Conservation (phyloP, 495 filamentous ascomycete genomes). For the Hypoxylon intermedium region DNA sequence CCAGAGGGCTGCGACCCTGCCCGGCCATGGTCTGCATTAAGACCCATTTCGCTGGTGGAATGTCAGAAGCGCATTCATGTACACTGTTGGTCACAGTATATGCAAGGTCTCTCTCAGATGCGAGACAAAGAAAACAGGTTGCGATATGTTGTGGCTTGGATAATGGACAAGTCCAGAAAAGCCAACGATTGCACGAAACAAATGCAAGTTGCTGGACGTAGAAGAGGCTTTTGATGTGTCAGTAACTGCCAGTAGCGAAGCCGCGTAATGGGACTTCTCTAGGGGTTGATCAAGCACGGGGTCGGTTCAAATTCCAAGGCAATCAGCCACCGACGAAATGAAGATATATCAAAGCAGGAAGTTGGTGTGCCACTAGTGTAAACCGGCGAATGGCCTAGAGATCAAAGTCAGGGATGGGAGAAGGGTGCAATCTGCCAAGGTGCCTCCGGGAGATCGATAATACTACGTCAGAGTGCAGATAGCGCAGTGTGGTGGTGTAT, state of each 20-base stretch:
- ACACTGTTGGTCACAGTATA: not conserved
- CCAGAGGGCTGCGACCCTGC: conserved; percentile 11
- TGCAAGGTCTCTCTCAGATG: not conserved
- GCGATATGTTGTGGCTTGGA: conserved; percentile 2
- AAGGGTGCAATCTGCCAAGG: conserved; percentile 30
- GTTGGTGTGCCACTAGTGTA: conserved; percentile 17
- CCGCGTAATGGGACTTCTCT: conserved; percentile 22
- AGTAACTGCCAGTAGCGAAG: conserved; percentile 25
- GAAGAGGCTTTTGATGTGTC: conserved; percentile 6
- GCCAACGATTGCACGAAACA: not conserved
- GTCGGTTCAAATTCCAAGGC: conserved; percentile 17
- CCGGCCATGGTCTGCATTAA: conserved; percentile 12
- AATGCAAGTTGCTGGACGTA: not conserved
- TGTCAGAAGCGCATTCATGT: conserved; percentile 14
- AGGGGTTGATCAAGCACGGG: conserved; percentile 8
- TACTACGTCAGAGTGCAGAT: conserved; percentile 36
- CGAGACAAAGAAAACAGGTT: not conserved
- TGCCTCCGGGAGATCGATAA: conserved; percentile 21
- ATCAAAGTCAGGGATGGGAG: conserved; percentile 26
- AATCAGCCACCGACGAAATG: conserved; percentile 33
- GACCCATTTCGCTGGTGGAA: conserved; percentile 16
- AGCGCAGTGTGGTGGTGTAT: not conserved
- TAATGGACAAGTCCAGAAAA: conserved; percentile 6
- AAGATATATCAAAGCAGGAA: conserved; percentile 23
- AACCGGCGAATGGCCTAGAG: conserved; percentile 15